Evolutionary conservation across 108 stramenopile genomes (phyloP).

Genomic region (Stephanodiscus triporus): DNA sequence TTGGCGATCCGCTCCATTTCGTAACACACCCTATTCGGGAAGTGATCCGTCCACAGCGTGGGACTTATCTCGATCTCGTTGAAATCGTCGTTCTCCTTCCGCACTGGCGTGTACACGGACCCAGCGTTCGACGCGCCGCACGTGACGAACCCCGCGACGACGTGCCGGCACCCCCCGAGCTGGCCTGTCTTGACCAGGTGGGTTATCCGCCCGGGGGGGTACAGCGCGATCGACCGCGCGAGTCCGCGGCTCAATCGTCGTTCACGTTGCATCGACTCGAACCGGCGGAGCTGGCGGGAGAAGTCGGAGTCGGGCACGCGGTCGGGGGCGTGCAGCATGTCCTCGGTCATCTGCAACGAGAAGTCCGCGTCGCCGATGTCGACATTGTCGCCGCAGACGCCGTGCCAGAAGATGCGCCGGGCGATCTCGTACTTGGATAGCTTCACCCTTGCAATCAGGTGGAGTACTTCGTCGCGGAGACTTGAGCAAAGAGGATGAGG

Average conservation of each 20-base stretch:
- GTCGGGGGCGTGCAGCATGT: slow-evolving; percentile 57
- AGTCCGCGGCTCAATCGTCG: slow-evolving; percentile 64
- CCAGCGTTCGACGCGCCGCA: slow-evolving; percentile 81
- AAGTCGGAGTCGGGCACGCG: slow-evolving; percentile 68
- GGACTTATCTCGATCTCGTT: slow-evolving; percentile 87
- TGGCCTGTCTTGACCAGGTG: slow-evolving; percentile 89
- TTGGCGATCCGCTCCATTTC: slow-evolving; percentile 63
- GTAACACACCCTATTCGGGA: slow-evolving; percentile 78
- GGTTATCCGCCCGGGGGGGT: slow-evolving; percentile 82
- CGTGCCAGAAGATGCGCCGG: slow-evolving; percentile 48
- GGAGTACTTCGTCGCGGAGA: slow-evolving; percentile 83
- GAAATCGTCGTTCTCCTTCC: slow-evolving; percentile 82
- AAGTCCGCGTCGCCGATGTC: slow-evolving; percentile 56
- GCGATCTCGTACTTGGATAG: slow-evolving; percentile 79
- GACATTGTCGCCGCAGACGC: slow-evolving; percentile 43
- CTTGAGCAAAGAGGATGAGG: neutral
- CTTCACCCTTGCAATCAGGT: slow-evolving; percentile 81
- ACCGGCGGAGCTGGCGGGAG: slow-evolving; percentile 66
- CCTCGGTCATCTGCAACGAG: slow-evolving; percentile 55
- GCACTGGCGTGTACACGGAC: slow-evolving; percentile 73
- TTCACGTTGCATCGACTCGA: slow-evolving; percentile 67
- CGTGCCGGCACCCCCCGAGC: slow-evolving; percentile 50
- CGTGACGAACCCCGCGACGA: slow-evolving; percentile 58
- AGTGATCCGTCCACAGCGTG: slow-evolving; percentile 90
- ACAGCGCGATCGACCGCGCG: slow-evolving; percentile 54